These are phyloP conservation scores for Neofusicoccum laricinum DNA, from an alignment of 2,329 filamentous ascomycete species.

Conservation along the genomic window DNA sequence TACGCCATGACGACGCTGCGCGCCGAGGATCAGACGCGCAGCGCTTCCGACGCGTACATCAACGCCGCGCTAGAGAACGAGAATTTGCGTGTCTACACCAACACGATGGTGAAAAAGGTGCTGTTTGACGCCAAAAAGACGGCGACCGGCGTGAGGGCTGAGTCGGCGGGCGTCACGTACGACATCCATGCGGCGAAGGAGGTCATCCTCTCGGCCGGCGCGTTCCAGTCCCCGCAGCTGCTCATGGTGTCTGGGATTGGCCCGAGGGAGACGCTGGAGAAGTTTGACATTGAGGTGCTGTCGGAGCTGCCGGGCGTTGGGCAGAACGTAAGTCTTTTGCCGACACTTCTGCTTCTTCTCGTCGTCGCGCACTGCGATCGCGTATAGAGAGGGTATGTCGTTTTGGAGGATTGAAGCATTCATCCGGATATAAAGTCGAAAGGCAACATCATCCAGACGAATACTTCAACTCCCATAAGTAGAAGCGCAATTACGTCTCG, in stretches of 20 bases:
- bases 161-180: conserved; percentile 17
- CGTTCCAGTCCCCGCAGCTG: conserved; percentile 41
- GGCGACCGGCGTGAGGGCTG: conserved; percentile 24
- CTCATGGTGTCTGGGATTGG: conserved; percentile 42
- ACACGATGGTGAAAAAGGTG: conserved; percentile 18
- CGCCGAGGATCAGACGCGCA: conserved; percentile 23
- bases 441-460: too few relatives aligned
- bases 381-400: too few relatives aligned
- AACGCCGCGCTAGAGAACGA: conserved; percentile 22
- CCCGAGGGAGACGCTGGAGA: conserved; percentile 23
- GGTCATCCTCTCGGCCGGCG: conserved; percentile 44
- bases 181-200: conserved; percentile 35
- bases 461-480: too few relatives aligned
- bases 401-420: too few relatives aligned
- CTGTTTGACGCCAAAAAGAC: conserved; percentile 23
- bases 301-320: conserved; percentile 25
- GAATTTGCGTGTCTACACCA: neutral
- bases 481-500: too few relatives aligned
- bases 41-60: conserved; percentile 19
- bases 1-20: conserved; percentile 32
- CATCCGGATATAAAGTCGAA: too few relatives aligned
- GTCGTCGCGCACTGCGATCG: too few relatives aligned
- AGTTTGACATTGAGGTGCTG: conserved; percentile 24
- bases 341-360: too few relatives aligned
- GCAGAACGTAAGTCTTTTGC: conserved; percentile 12